Evolutionary conservation across 495 filamentous ascomycete species (phyloP).

Genomic region (Venustampulla echinocandica): DNA sequence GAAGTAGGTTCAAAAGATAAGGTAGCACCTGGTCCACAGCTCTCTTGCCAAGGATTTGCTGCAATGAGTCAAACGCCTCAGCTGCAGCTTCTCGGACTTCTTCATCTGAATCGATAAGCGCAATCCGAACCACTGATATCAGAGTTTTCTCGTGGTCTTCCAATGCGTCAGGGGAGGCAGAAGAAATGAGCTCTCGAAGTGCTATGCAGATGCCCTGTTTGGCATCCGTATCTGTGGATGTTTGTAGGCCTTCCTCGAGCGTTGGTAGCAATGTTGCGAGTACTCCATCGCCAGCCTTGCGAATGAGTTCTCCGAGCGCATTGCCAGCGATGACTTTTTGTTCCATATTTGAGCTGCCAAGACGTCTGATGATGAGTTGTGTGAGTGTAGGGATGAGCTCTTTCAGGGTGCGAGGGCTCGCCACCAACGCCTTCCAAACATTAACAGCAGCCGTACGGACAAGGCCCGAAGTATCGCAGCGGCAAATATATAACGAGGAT

Average conservation of each 20-base stretch:
- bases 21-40: slow-evolving; percentile 92
- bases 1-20: slow-evolving; percentile 76
- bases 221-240: slow-evolving; percentile 81
- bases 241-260: slow-evolving; percentile 85
- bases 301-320: slow-evolving; percentile 88
- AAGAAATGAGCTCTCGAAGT: slow-evolving; percentile 81
- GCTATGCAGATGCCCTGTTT: slow-evolving; percentile 98
- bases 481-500: slow-evolving; percentile 92
- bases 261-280: slow-evolving; percentile 80
- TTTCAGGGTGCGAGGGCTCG: slow-evolving; percentile 85
- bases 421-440: slow-evolving; percentile 95
- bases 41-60: slow-evolving; percentile 86
- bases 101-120: slow-evolving; percentile 78
- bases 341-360: slow-evolving; percentile 94
- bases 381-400: slow-evolving; percentile 91
- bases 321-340: slow-evolving; percentile 98
- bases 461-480: slow-evolving; percentile 89
- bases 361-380: slow-evolving; percentile 85
- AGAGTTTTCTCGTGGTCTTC: slow-evolving; percentile 93
- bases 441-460: slow-evolving; percentile 83
- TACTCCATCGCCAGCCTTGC: slow-evolving; percentile 92
- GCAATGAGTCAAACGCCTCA: slow-evolving; percentile 91
- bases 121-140: slow-evolving; percentile 87
- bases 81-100: slow-evolving; percentile 93
- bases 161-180: slow-evolving; percentile 80